These are phyloP conservation scores for Cercospora sp. DNA, from an alignment of 2,329 filamentous ascomycete species.

Conservation along the genomic window DNA sequence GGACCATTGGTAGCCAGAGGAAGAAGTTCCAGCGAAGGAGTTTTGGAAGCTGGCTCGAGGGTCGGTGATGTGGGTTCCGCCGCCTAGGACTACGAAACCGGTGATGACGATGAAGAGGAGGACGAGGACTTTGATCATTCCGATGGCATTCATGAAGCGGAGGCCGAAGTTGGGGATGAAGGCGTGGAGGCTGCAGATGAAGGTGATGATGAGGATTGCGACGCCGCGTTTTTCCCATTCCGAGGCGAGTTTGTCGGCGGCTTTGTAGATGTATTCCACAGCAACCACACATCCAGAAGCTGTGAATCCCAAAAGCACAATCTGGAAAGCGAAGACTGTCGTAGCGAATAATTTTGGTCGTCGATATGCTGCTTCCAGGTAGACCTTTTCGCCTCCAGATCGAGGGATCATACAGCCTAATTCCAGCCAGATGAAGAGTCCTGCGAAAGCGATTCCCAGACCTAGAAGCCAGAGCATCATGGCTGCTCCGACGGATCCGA, in stretches of 20 bases:
- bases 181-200: constrained; percentile 57
- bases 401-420: constrained; percentile 65
- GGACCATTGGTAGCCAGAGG: constrained; percentile 52
- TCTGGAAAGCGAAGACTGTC: constrained; percentile 63
- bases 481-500: constrained; percentile 62
- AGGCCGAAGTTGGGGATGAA: constrained; percentile 44
- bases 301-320: constrained; percentile 64
- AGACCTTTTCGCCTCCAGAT: constrained; percentile 65
- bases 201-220: constrained; percentile 53
- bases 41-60: constrained; percentile 58
- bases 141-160: constrained; percentile 52
- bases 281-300: constrained; percentile 63
- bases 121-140: constrained; percentile 60
- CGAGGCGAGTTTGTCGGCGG: constrained; percentile 52
- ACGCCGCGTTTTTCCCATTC: constrained; percentile 67
- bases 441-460: constrained; percentile 57
- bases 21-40: constrained; percentile 52
- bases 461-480: constrained; percentile 67
- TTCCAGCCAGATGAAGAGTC: constrained; percentile 63
- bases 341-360: constrained; percentile 65
- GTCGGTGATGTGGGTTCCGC: constrained; percentile 50
- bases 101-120: constrained; percentile 56
- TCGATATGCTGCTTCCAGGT: constrained; percentile 67
- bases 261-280: constrained; percentile 54
- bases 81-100: constrained; percentile 63